Conservation (phyloP, 495 filamentous ascomycete species). For the Chaetomium cochliodes region DNA sequence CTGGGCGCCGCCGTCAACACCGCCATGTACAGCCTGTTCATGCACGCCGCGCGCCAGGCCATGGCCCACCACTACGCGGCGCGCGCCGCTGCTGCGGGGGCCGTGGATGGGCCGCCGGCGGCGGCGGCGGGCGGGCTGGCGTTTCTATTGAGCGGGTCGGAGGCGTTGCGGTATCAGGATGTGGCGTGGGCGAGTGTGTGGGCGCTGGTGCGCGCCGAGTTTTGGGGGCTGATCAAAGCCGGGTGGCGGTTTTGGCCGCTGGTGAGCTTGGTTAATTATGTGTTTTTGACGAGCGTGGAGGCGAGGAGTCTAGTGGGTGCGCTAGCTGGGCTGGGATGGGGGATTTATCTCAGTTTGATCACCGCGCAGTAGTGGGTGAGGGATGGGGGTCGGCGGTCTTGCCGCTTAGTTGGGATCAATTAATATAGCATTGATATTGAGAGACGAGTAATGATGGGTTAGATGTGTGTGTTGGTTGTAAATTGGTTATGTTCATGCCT, state of each 20-base stretch:
- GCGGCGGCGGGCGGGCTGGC: conserved; percentile 22
- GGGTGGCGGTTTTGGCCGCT: conserved; percentile 80
- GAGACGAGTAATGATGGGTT: not conserved
- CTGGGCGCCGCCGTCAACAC: conserved; percentile 75
- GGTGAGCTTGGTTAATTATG: conserved; percentile 77
- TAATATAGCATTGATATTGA: too few species aligned
- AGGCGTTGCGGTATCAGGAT: conserved; percentile 33
- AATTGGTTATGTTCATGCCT: not conserved
- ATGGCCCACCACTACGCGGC: conserved; percentile 34
- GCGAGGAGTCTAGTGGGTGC: conserved; percentile 73
- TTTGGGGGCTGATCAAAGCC: conserved; percentile 67
- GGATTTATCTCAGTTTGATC: conserved; percentile 73
- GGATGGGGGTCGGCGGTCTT: not conserved
- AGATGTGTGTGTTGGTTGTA: not conserved
- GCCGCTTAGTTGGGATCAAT: too few species aligned
- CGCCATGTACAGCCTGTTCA: conserved; percentile 60
- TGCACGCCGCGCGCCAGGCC: conserved; percentile 40
- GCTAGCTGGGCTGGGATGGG: conserved; percentile 81
- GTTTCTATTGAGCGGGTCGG: conserved; percentile 22
- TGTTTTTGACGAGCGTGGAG: conserved; percentile 70
- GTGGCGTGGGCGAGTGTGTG: conserved; percentile 40
- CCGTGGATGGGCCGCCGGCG: conserved; percentile 1
- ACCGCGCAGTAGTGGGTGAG: not conserved
- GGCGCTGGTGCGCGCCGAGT: conserved; percentile 52
- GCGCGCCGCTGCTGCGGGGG: not conserved